Evolutionary conservation across 345 rosid genomes (phyloP).

Genomic region (Lumnitzera racemosa): DNA sequence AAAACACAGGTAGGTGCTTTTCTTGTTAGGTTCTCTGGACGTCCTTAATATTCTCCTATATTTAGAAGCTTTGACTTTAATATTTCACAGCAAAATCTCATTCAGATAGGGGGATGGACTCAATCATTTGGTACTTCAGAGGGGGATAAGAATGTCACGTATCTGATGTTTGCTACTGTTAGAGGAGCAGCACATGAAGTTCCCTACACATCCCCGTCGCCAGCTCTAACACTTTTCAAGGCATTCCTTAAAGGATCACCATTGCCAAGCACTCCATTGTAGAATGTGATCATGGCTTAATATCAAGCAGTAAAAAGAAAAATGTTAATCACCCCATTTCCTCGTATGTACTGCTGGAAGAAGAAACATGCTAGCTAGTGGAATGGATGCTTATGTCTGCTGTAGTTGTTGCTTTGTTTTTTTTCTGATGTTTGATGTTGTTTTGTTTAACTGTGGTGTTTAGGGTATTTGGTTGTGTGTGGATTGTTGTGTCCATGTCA

Average conservation of each 20-base stretch:
- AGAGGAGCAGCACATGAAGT: constrained; percentile 12
- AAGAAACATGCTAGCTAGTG: too few species aligned
- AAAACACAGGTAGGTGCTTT: background rate
- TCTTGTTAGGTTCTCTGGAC: background rate
- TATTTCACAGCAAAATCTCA: background rate
- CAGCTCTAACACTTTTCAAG: constrained; percentile 2
- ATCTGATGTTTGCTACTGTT: constrained; percentile 5
- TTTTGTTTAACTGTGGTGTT: too few species aligned
- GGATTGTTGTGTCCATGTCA: too few species aligned
- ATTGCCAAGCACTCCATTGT: background rate
- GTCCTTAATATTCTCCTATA: background rate
- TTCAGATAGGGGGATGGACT: constrained; percentile 8
- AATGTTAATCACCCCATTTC: too few species aligned
- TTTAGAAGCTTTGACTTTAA: background rate
- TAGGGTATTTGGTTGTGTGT: too few species aligned
- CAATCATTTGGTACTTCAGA: background rate
- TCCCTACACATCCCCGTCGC: constrained; percentile 1
- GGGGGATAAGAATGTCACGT: background rate
- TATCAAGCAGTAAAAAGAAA: too few species aligned
- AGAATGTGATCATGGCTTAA: background rate
- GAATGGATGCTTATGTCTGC: too few species aligned
- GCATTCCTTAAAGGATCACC: constrained; percentile 7
- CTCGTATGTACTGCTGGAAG: too few species aligned
- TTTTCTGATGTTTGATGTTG: too few species aligned
- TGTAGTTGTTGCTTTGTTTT: too few species aligned